Percentiles rank a stretch among this genome's conserved stretches.
phyloP scores from a whole-genome alignment of 768 basidiomycete genomes.

The Boletellus emodensis region DNA sequence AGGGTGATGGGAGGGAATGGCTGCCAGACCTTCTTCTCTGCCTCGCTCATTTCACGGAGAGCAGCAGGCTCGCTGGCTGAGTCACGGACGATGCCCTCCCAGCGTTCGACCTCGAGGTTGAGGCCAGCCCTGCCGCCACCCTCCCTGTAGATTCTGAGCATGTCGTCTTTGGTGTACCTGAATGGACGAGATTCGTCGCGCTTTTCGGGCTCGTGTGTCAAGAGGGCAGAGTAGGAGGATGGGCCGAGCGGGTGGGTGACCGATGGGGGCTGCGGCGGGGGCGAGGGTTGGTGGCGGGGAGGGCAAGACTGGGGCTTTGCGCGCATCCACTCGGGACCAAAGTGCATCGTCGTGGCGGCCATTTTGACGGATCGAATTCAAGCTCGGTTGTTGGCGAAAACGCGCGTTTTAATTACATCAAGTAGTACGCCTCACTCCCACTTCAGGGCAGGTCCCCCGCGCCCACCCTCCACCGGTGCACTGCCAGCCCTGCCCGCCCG shows the following conservation, averaged over 20 bases:
- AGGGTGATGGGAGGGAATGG: conserved; percentile 3
- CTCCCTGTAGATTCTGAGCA: conserved; percentile 80
- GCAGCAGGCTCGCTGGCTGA: conserved; percentile 66
- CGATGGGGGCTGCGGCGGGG: conserved; percentile 46
- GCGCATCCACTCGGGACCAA: conserved; percentile 93
- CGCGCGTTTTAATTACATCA: conserved; percentile 15
- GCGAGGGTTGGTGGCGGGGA: conserved; percentile 54
- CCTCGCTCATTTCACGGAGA: conserved; percentile 74
- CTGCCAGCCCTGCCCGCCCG: conserved; percentile 53
- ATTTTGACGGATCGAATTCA: conserved; percentile 31
- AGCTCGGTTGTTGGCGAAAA: conserved; percentile 17
- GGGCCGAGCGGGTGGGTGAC: conserved; percentile 50
- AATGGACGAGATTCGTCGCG: conserved; percentile 73
- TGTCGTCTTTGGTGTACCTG: conserved; percentile 80
- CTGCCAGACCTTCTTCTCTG: conserved; percentile 78
- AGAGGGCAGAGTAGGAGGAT: conserved; percentile 69
- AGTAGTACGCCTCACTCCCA: conserved; percentile 3
- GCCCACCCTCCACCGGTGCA: conserved; percentile 68
- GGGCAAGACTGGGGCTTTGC: conserved; percentile 57
- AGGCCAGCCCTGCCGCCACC: conserved; percentile 70
- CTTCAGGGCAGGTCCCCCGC: conserved; percentile 34
- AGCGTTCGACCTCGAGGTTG: conserved; percentile 81
- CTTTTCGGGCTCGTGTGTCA: conserved; percentile 50
- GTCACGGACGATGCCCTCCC: conserved; percentile 86
- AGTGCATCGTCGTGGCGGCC: conserved; percentile 66